Percentiles rank a stretch among this genome's conserved stretches.
phyloP scores from a whole-genome alignment of 2,329 filamentous ascomycete species.

The Cryphonectria radicalis region DNA sequence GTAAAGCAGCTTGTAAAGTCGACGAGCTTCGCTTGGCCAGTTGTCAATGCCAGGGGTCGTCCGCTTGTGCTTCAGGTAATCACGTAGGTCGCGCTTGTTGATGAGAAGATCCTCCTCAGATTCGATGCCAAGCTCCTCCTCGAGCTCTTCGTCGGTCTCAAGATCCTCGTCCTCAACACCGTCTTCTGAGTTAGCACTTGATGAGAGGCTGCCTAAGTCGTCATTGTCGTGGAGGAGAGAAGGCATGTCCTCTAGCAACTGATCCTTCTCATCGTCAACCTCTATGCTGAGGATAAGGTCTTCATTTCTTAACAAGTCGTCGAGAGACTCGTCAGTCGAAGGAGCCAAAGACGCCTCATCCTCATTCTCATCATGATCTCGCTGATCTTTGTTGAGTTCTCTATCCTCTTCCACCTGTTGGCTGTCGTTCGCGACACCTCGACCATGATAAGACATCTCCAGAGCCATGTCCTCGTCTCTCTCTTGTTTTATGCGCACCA shows the following conservation, averaged over 20 bases:
- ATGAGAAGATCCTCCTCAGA: conserved; percentile 12
- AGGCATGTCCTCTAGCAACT: background rate
- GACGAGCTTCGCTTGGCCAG: conserved; percentile 40
- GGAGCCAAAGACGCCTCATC: conserved; percentile 1
- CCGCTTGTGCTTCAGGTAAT: conserved; percentile 17
- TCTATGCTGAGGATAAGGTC: conserved; percentile 13
- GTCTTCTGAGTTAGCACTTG: background rate
- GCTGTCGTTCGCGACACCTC: background rate
- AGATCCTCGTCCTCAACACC: conserved; percentile 10
- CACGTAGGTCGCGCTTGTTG: conserved; percentile 5
- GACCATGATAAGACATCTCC: background rate
- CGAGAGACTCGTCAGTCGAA: background rate
- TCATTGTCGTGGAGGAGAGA: background rate
- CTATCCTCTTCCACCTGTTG: background rate
- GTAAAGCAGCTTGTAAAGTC: conserved; percentile 40
- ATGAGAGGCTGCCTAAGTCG: background rate
- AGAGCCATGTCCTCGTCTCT: background rate
- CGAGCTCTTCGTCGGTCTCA: conserved; percentile 19
- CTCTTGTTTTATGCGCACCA: conserved; percentile 24
- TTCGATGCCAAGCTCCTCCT: conserved; percentile 23
- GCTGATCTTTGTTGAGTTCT: background rate
- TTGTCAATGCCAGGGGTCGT: conserved; percentile 29
- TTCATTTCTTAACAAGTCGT: background rate
- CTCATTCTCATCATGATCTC: background rate
- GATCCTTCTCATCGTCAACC: background rate